A percentile compares a stretch with the other conserved stretches of the same genome.
These are phyloP conservation scores for Schizophyllum commune DNA, from an alignment of 1,284 basidiomycete species.

Conservation along the genomic window DNA sequence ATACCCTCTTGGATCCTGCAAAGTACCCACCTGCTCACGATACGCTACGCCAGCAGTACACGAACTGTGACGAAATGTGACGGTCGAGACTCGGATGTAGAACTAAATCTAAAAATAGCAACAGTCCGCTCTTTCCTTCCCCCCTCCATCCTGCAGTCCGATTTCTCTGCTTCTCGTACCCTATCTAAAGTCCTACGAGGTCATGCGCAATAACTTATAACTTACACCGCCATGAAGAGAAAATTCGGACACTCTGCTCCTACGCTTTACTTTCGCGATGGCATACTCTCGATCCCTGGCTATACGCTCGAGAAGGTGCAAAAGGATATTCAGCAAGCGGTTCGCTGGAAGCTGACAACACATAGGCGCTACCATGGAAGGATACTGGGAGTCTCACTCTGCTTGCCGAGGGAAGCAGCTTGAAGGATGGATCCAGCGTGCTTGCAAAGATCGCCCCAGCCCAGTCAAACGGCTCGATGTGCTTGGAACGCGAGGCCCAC, in stretches of 20 bases:
- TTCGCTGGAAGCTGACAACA: slow-evolving; percentile 1
- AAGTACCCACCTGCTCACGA: no score
- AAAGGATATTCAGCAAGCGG: no score
- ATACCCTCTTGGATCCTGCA: no score
- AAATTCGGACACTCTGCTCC: slow-evolving; percentile 14
- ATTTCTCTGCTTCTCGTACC: no score
- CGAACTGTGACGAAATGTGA: no score
- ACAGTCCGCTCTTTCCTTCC: no score
- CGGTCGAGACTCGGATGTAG: no score
- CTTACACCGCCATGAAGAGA: neutral
- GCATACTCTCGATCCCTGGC: slow-evolving; percentile 53
- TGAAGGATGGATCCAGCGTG: slow-evolving; percentile 61
- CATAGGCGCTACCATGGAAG: slow-evolving; percentile 53
- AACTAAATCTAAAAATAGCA: no score
- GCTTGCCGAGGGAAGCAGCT: slow-evolving; percentile 56
- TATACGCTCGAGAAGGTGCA: slow-evolving; percentile 61
- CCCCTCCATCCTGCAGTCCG: no score
- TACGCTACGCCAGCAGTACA: no score
- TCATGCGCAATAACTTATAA: neutral
- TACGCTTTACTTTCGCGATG: slow-evolving; percentile 44
- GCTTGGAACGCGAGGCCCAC: slow-evolving; percentile 62
- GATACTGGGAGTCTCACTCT: slow-evolving; percentile 65
- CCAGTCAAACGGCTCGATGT: slow-evolving; percentile 63
- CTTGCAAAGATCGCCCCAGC: slow-evolving; percentile 65
- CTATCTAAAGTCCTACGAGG: no score